Evolutionary conservation across 805 yeast species (phyloP).

Genomic region (Candida vaughaniae): DNA sequence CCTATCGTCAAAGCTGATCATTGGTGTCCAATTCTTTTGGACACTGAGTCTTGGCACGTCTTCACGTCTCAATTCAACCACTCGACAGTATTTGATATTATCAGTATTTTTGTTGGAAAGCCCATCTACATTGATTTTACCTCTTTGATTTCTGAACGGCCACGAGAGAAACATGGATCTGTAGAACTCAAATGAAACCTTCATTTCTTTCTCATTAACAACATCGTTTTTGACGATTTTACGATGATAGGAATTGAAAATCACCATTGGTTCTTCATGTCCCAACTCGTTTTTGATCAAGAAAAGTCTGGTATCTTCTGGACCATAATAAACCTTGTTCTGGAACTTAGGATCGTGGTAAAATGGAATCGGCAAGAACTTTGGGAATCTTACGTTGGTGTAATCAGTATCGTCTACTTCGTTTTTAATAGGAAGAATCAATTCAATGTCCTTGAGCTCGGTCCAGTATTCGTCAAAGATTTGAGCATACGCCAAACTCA

Average conservation of each 20-base stretch:
- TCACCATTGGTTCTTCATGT: slow-evolving; percentile 44
- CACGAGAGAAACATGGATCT: slow-evolving; percentile 32
- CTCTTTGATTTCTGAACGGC: slow-evolving; percentile 32
- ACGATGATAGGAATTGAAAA: slow-evolving; percentile 37
- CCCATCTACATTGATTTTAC: slow-evolving; percentile 25
- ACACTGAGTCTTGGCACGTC: slow-evolving; percentile 10
- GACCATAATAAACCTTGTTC: slow-evolving; percentile 35
- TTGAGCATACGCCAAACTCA: slow-evolving; percentile 45
- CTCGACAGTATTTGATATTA: slow-evolving; percentile 17
- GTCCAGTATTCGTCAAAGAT: slow-evolving; percentile 46
- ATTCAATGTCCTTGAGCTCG: slow-evolving; percentile 31
- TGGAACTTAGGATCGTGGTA: slow-evolving; percentile 22
- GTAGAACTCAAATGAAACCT: slow-evolving; percentile 11
- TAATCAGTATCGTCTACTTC: slow-evolving; percentile 7
- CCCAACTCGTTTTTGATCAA: slow-evolving; percentile 31
- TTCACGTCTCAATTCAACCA: slow-evolving; percentile 18
- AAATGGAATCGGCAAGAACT: slow-evolving; percentile 30
- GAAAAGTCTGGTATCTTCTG: slow-evolving; percentile 51
- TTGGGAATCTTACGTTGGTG: slow-evolving; percentile 21
- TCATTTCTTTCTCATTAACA: slow-evolving; percentile 19
- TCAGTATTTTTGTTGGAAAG: slow-evolving; percentile 12
- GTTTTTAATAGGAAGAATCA: slow-evolving; percentile 20
- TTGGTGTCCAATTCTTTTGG: slow-evolving; percentile 44
- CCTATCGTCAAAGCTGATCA: slow-evolving; percentile 25
- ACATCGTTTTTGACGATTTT: slow-evolving; percentile 10